Conservation (phyloP, 1,284 basidiomycete species). For the Cryptococcus hybrid region DNA sequence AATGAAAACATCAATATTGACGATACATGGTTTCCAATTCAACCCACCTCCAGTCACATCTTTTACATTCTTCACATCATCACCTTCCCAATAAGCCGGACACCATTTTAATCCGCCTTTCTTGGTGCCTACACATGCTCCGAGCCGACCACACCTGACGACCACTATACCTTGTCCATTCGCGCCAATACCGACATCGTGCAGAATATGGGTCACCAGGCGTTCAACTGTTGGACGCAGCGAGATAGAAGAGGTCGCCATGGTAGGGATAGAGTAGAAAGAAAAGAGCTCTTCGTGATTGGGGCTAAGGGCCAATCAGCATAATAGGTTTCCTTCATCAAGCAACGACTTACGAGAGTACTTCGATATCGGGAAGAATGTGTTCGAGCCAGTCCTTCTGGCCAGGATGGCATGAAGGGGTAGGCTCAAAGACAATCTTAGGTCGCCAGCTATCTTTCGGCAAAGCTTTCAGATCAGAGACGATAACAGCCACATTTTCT, state of each 20-base stretch:
- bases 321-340: not conserved
- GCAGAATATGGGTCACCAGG: conserved; percentile 26
- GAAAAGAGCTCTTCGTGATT: conserved; percentile 45
- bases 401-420: conserved; percentile 28
- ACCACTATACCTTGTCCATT: conserved; percentile 32
- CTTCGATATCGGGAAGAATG: conserved; percentile 23
- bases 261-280: conserved; percentile 22
- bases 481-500: conserved; percentile 21
- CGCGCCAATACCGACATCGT: conserved; percentile 25
- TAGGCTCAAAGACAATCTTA: conserved; percentile 40
- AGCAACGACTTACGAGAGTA: conserved; percentile 30
- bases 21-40: not conserved
- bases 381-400: conserved; percentile 29
- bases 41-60: conserved; percentile 43
- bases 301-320: conserved; percentile 17
- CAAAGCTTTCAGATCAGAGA: conserved; percentile 13
- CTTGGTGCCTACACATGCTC: conserved; percentile 38
- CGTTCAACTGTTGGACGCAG: conserved; percentile 19
- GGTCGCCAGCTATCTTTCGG: conserved; percentile 25
- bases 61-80: conserved; percentile 19
- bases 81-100: conserved; percentile 31
- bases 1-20: not conserved
- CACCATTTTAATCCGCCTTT: conserved; percentile 30
- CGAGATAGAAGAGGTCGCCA: conserved; percentile 7
- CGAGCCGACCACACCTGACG: conserved; percentile 40